Evolutionary conservation across 192 early-diverging fungal genomes (phyloP).

Genomic region (Backusella circina): DNA sequence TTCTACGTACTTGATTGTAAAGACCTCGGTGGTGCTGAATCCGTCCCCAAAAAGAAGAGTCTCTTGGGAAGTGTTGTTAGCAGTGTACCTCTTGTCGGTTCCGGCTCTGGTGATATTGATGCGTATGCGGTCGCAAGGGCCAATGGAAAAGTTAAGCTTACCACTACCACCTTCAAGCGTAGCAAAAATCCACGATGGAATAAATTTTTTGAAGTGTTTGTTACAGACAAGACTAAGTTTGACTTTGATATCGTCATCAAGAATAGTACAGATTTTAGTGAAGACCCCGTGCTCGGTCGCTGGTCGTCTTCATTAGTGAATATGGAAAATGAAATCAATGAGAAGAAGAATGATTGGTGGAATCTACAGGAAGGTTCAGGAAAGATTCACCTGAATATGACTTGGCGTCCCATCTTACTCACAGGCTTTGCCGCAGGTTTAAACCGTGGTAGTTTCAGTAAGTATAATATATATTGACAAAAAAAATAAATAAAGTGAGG

Average conservation of each 20-base stretch:
- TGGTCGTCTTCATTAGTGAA: conserved; percentile 33
- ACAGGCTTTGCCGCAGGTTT: conserved; percentile 49
- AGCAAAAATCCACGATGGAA: conserved; percentile 84
- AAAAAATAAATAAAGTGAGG: neutral
- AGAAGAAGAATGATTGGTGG: conserved; percentile 43
- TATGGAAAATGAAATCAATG: conserved; percentile 18
- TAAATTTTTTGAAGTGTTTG: conserved; percentile 63
- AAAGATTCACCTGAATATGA: conserved; percentile 39
- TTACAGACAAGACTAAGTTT: conserved; percentile 61
- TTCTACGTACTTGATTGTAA: conserved; percentile 64
- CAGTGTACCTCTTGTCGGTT: conserved; percentile 22
- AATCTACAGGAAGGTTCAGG: conserved; percentile 35
- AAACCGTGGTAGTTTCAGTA: conserved; percentile 41
- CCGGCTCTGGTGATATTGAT: conserved; percentile 32
- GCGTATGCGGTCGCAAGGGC: conserved; percentile 53
- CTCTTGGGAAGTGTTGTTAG: neutral
- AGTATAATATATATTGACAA: conserved; percentile 22
- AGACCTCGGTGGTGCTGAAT: conserved; percentile 44
- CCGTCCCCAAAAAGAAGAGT: conserved; percentile 10
- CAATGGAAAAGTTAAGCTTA: conserved; percentile 43
- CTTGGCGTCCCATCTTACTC: conserved; percentile 80
- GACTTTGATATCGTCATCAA: conserved; percentile 58
- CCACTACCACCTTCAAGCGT: conserved; percentile 65
- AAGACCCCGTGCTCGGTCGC: conserved; percentile 35
- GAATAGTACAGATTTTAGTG: conserved; percentile 47